These are phyloP conservation scores for Saturnispora zaruensis DNA, from an alignment of 805 yeast species.

Conservation along the genomic window DNA sequence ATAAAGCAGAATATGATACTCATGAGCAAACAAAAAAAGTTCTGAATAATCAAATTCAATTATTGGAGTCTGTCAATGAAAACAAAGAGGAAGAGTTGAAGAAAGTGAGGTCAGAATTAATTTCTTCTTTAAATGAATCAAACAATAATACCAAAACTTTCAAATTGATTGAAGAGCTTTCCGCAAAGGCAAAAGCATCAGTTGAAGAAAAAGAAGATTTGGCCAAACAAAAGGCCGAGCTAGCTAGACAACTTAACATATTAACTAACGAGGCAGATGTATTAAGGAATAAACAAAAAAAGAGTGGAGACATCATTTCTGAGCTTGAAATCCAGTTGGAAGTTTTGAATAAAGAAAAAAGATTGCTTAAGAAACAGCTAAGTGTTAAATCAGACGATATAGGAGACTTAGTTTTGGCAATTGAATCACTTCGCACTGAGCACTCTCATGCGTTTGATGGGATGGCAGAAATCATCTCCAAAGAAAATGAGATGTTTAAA, in stretches of 20 bases:
- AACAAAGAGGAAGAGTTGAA: slow-evolving; percentile 12
- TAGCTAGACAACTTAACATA: background rate
- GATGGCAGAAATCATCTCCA: slow-evolving; percentile 2
- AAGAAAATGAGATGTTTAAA: slow-evolving; percentile 11
- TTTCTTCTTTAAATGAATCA: background rate
- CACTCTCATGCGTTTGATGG: slow-evolving; percentile 2
- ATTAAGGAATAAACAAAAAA: background rate
- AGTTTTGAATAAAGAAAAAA: slow-evolving; percentile 4
- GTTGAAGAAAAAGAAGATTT: slow-evolving; percentile 3
- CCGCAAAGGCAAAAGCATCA: slow-evolving; percentile 3
- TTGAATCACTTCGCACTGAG: slow-evolving; percentile 1
- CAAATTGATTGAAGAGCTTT: slow-evolving; percentile 9
- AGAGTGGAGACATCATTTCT: slow-evolving; percentile 4
- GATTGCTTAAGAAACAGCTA: background rate
- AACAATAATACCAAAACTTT: background rate
- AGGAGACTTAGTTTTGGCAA: slow-evolving; percentile 3
- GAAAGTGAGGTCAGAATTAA: slow-evolving; percentile 3
- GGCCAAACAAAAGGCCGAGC: background rate
- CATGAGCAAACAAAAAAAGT: slow-evolving; percentile 18
- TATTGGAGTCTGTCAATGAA: slow-evolving; percentile 13
- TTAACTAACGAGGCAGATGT: background rate
- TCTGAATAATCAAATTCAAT: slow-evolving; percentile 8
- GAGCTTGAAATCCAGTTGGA: slow-evolving; percentile 15
- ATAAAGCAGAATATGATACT: slow-evolving; percentile 24
- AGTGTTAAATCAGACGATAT: slow-evolving; percentile 8